These are phyloP conservation scores for Diaporthe humulicola DNA, from an alignment of 2,329 filamentous ascomycete genomes.

Conservation along the genomic window DNA sequence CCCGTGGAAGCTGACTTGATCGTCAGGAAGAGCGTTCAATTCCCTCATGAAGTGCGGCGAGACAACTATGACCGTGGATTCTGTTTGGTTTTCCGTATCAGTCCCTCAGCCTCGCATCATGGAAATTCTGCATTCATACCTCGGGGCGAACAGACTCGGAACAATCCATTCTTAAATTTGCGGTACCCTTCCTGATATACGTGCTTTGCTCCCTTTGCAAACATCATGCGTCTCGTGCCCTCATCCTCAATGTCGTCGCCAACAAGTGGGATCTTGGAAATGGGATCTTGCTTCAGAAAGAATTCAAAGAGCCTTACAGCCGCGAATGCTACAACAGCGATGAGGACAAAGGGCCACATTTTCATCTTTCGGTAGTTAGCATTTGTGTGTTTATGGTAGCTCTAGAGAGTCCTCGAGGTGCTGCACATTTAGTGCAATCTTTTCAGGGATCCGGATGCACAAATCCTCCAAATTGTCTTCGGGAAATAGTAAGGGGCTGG, in stretches of 20 bases:
- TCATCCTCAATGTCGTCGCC: constrained; percentile 45
- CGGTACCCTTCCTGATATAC: constrained; percentile 48
- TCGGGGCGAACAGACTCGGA: constrained; percentile 1
- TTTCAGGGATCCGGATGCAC: not conserved
- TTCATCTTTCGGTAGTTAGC: constrained; percentile 5
- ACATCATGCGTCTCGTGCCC: constrained; percentile 46
- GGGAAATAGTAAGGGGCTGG: too few relatives aligned
- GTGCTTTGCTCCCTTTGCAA: constrained; percentile 41
- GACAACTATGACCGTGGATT: constrained; percentile 27
- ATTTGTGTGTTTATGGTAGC: not conserved
- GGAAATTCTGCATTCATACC: not conserved
- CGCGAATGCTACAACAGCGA: not conserved
- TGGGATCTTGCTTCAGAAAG: constrained; percentile 38
- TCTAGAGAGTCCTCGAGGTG: not conserved
- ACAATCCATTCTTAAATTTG: not conserved
- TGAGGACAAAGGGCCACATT: not conserved
- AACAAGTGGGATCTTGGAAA: constrained; percentile 45
- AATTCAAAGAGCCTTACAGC: constrained; percentile 13
- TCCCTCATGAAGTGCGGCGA: constrained; percentile 29
- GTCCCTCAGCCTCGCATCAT: not conserved
- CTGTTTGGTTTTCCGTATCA: constrained; percentile 19
- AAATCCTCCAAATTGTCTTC: not conserved
- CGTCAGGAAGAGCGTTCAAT: constrained; percentile 35
- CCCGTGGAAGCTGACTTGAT: constrained; percentile 32
- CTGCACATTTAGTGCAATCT: not conserved